Percentiles rank a stretch among this genome's conserved stretches.
Evolutionary conservation across 306 rosid species (phyloP).

Genomic region (Sphenostylis stenocarpa): DNA sequence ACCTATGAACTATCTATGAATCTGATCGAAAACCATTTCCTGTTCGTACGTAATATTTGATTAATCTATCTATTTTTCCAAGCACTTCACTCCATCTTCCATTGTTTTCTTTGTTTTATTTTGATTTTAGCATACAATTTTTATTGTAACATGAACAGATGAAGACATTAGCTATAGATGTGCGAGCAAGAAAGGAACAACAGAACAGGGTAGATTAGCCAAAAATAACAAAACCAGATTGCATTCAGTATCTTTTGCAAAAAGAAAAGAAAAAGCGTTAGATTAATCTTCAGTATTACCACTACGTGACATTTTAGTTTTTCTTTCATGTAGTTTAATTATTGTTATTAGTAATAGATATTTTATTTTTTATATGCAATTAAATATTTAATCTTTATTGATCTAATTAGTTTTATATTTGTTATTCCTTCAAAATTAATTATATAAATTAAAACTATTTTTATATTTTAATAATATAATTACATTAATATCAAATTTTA

Average conservation of each 20-base stretch:
- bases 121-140: neutral
- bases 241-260: neutral
- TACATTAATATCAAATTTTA: too few relatives aligned
- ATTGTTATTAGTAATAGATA: neutral
- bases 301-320: neutral
- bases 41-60: neutral
- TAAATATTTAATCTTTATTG: too few relatives aligned
- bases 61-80: neutral
- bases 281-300: neutral
- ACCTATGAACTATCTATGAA: neutral
- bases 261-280: neutral
- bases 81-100: neutral
- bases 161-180: neutral
- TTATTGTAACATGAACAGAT: neutral
- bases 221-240: constrained; percentile 13
- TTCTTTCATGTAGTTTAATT: neutral
- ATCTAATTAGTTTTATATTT: too few relatives aligned
- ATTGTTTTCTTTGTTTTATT: neutral
- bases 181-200: constrained; percentile 14
- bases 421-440: too few relatives aligned
- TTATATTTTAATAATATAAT: too few relatives aligned
- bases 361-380: too few relatives aligned
- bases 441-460: too few relatives aligned
- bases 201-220: neutral
- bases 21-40: neutral